phyloP scores from a whole-genome alignment of 495 filamentous ascomycete genomes.

The Podospora comata region DNA sequence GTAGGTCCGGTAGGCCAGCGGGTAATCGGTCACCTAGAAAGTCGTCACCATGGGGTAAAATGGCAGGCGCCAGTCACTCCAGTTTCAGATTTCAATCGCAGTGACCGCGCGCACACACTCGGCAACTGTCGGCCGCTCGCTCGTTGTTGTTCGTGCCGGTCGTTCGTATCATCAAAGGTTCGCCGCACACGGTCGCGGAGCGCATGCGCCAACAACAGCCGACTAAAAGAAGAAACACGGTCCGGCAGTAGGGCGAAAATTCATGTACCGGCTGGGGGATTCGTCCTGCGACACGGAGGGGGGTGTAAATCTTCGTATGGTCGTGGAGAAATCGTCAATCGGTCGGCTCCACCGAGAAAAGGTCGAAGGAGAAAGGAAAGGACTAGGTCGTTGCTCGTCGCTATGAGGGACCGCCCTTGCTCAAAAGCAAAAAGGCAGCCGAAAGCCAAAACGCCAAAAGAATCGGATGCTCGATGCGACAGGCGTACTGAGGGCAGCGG shows the following conservation, averaged over 20 bases:
- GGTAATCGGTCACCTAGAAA: neutral
- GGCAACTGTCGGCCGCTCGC: neutral
- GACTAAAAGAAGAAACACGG: neutral
- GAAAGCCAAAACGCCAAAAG: slow-evolving; percentile 7
- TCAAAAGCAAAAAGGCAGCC: neutral
- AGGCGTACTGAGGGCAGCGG: neutral
- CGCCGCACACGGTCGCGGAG: neutral
- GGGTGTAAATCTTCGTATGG: neutral
- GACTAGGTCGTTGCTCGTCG: neutral
- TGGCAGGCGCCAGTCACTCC: too few relatives aligned
- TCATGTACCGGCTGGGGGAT: neutral
- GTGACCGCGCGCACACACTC: neutral
- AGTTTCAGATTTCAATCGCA: neutral
- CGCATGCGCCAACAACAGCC: neutral
- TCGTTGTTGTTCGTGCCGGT: neutral
- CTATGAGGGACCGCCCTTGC: neutral
- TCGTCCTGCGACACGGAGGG: neutral
- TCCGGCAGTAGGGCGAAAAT: neutral
- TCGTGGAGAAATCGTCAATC: neutral
- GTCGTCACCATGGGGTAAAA: neutral
- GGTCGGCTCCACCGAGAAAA: neutral
- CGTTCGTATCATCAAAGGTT: neutral
- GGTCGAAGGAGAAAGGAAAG: neutral
- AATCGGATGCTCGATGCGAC: neutral
- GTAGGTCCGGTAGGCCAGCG: neutral